Evolutionary conservation across 139 green algal species (phyloP).

Genomic region (Chlamydomonas schloesseri): DNA sequence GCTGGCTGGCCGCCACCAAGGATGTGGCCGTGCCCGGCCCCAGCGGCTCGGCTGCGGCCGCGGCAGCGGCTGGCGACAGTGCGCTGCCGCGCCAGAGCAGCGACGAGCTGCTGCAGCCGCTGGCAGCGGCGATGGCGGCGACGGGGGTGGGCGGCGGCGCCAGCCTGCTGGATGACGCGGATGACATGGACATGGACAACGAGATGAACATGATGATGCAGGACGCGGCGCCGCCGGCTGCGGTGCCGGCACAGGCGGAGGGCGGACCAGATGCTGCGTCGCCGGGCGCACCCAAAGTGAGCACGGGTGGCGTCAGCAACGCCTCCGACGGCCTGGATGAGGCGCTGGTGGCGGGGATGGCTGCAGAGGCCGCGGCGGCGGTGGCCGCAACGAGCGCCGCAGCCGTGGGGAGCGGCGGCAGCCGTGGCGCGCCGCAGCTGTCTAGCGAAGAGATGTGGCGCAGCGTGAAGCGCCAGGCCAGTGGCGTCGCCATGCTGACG

Average conservation of each 20-base stretch:
- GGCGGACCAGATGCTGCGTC: too few relatives aligned
- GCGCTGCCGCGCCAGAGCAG: too few relatives aligned
- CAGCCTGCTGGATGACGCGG: background rate
- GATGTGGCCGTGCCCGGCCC: background rate
- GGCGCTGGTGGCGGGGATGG: too few relatives aligned
- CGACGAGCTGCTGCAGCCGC: slow-evolving; percentile 22
- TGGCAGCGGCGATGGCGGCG: slow-evolving; percentile 14
- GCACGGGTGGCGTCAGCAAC: too few relatives aligned
- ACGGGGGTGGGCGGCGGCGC: background rate
- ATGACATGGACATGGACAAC: background rate
- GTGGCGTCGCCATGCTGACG: background rate
- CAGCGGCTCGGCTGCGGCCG: too few relatives aligned
- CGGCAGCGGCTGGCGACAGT: too few relatives aligned
- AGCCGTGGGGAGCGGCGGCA: too few relatives aligned
- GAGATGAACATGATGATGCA: slow-evolving; percentile 14
- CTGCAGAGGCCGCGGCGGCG: too few relatives aligned
- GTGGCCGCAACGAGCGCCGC: too few relatives aligned
- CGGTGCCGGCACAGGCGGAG: background rate
- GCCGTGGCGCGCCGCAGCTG: background rate
- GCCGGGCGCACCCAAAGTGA: too few relatives aligned
- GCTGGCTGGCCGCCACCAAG: slow-evolving; percentile 1
- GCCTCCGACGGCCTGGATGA: too few relatives aligned
- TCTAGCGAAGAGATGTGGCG: slow-evolving; percentile 40
- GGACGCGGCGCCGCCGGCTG: background rate
- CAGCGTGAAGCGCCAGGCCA: slow-evolving; percentile 4